Base-by-base conservation (phyloP, 2,329 filamentous ascomycete genomes). In the Orbilia quercus region DNA sequence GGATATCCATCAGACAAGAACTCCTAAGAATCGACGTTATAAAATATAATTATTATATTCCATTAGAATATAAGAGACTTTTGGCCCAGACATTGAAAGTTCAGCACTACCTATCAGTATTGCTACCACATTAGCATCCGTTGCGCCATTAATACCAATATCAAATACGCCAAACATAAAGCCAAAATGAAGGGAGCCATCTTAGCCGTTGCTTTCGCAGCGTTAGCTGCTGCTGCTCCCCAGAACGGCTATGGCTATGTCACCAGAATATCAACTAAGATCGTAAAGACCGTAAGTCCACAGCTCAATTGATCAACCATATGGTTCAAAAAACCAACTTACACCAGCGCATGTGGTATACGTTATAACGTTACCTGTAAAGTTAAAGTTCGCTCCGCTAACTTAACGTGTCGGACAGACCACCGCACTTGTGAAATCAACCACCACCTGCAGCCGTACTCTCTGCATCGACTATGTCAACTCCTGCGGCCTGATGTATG, bases 401-500 rank as follows among this genome's bases (percentile, higher is more conserved):
- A 70, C 50, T 7, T 2, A 14, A 2, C 34, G 25, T 40, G 11
- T 38, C 9, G n/a, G 59, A 12, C 23, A 72, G 67, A 59, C 20
- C 42, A 54, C 50, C 3, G 20, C 31, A 25, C 23, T 6, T 7
- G 18, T 28, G 6, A 23, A 28, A 38, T 14, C 50, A 45, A 57
- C 18, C 31, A 54, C 65, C 7, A 62, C 36, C 28, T 60, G 53
- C 16, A 55, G 22, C 18, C 11, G 47, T 2, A 75, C 67, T 9
- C 58, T 75, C 34, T 75, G 74, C 34, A 67, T 62, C 16, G 74
- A 75, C 42, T 75, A 67, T 40, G 36, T 73, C 50, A 75, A 75
- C 36, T 57, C 55, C 12, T 75, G 74, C 31, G 51, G 67, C 31
- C n/a, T 64, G 44, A 20, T 16, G 16, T 71, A 71, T 31, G 66